These are phyloP conservation scores for Ceratobasidium sp. DNA, from an alignment of 1,284 basidiomycete species.

Conservation along the genomic window DNA sequence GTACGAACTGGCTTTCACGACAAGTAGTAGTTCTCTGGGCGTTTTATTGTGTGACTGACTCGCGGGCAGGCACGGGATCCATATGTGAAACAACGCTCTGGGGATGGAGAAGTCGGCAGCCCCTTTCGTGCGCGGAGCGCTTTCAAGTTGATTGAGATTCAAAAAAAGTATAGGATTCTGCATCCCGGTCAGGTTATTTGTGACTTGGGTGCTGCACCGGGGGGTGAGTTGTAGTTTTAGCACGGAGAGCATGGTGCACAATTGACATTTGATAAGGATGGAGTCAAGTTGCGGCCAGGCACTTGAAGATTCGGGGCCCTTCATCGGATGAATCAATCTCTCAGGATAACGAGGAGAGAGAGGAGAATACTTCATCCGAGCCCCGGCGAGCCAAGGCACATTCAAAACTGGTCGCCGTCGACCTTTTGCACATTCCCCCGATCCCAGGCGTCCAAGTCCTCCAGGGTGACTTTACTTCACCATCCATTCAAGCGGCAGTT, in stretches of 20 bases:
- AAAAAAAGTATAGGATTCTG: slow-evolving; percentile 60
- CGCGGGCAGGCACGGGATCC: slow-evolving; percentile 58
- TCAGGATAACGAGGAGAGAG: too few relatives aligned
- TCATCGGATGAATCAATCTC: too few relatives aligned
- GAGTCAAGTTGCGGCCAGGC: slow-evolving; percentile 76
- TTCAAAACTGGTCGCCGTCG: slow-evolving; percentile 73
- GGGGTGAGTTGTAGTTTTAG: slow-evolving; percentile 51
- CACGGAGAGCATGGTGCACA: too few relatives aligned
- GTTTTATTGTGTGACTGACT: neutral
- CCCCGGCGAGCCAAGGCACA: slow-evolving; percentile 47
- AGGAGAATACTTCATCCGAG: slow-evolving; percentile 31
- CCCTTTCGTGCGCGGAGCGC: slow-evolving; percentile 78
- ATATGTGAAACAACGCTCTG: slow-evolving; percentile 66
- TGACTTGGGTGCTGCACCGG: slow-evolving; percentile 86
- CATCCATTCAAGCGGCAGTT: slow-evolving; percentile 59
- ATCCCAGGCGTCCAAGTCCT: slow-evolving; percentile 72
- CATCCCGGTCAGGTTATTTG: slow-evolving; percentile 65
- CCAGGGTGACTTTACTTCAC: slow-evolving; percentile 76
- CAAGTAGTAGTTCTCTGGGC: slow-evolving; percentile 58
- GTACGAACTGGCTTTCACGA: slow-evolving; percentile 64
- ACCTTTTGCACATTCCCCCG: slow-evolving; percentile 70
- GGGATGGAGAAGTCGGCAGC: slow-evolving; percentile 35
- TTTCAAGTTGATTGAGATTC: slow-evolving; percentile 82
- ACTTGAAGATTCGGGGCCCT: neutral
- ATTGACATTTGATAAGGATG: slow-evolving; percentile 55